A percentile compares a stretch with the other conserved stretches of the same genome.
Conservation (phyloP, 805 yeast species). For the Yarrowia bubula region DNA sequence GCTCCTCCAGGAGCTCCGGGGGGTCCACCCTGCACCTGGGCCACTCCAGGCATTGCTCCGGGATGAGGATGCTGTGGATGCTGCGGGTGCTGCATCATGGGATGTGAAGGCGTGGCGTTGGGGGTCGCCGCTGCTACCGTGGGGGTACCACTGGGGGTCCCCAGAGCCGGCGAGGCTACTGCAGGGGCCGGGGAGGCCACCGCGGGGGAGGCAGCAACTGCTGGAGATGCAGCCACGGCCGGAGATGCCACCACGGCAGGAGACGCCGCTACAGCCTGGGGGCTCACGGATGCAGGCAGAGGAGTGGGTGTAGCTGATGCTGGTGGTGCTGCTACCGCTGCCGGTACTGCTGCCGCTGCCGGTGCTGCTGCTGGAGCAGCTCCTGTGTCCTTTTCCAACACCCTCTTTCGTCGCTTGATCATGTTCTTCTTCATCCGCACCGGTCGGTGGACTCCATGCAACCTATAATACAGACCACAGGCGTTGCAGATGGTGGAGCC, state of each 20-base stretch:
- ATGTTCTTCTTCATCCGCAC: conserved; percentile 68
- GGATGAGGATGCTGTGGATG: not conserved
- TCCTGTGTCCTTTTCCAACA: conserved; percentile 30
- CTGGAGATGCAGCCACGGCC: no score
- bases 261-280: not conserved
- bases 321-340: not conserved
- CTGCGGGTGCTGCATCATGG: not conserved
- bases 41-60: not conserved
- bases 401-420: conserved; percentile 70
- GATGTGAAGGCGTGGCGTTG: not conserved
- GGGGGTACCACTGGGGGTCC: not conserved
- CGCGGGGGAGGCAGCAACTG: no score
- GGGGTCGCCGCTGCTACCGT: not conserved
- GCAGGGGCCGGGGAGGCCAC: not conserved
- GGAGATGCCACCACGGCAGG: not conserved
- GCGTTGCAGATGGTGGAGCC: conserved; percentile 89
- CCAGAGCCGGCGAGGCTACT: not conserved
- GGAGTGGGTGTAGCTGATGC: not conserved
- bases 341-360: not conserved
- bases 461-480: conserved; percentile 70
- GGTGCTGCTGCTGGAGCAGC: conserved; percentile 28
- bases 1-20: not conserved
- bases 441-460: conserved; percentile 78
- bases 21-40: not conserved
- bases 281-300: not conserved